Base-by-base conservation (phyloP, 73 alveolate species). In the Paramecium bursaria region DNA sequence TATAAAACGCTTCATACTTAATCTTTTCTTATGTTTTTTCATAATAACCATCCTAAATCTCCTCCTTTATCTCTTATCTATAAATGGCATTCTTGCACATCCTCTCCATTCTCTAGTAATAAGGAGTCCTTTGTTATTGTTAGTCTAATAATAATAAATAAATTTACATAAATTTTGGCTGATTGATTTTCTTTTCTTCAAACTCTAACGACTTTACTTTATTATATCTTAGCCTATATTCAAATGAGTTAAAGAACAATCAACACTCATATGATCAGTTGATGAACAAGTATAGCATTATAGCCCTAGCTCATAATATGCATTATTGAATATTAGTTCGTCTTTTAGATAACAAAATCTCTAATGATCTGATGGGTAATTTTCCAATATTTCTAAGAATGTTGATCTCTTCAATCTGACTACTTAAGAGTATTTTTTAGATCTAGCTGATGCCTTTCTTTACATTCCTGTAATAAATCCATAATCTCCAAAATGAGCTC, bases 401-500 rank as follows among this genome's bases (percentile, higher is more conserved):
- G 51, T 73, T 15, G 75, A 44, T 54, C 89, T 54, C 54, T 67
- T 31, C 11, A 79, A 21, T 73, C 42, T 54, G 11, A 79, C 67
- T 3, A 79, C 57, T 79, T 61, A 53, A 3, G 89, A 39, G 46
- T 53, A 79, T 79, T 79, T 73, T 35, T 53, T 39, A 54, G 85
- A 53, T 79, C 89, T 79, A 2, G 76, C 89, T 42, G 85, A 53
- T 11, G 75, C 75, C 46, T 61, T 79, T 42, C 89, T 35, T 23
- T 79, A 29, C n/a, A 30, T 17, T 9, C 80, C 80, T 27, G 88
- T 76, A 31, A 79, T 54, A 47, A 79, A 79, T 10, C 73, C 89
- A 79, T 53, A 53, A 53, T 61, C 89, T 13, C 89, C 89, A 79
- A 79, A 79, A 19, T 57, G 31, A 30, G 54, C 89, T 14, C 89